Evolutionary conservation across 345 rosid genomes (phyloP).

Genomic region (Crucihimalaya himalaica): DNA sequence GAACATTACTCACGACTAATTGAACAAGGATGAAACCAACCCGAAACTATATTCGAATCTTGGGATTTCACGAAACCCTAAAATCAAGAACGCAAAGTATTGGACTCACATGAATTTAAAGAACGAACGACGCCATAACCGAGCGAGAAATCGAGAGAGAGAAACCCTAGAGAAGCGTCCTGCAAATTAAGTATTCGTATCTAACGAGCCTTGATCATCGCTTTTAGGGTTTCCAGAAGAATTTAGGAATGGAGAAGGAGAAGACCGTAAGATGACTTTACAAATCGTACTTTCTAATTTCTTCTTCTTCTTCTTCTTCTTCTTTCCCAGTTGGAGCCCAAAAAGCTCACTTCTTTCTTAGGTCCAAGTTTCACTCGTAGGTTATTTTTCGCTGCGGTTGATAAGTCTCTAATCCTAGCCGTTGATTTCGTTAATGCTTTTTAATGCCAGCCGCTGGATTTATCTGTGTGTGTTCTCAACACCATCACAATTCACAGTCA

Average conservation of each 20-base stretch:
- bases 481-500: no score
- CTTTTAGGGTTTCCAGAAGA: constrained; percentile 12
- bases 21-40: neutral
- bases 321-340: neutral
- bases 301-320: constrained; percentile 6
- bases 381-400: no score
- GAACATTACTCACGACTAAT: neutral
- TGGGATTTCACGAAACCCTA: constrained; percentile 5
- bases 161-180: constrained; percentile 27
- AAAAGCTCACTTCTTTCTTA: neutral
- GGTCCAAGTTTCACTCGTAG: no score
- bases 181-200: neutral
- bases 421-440: no score
- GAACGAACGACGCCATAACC: neutral
- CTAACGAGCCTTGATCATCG: constrained; percentile 18
- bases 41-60: constrained; percentile 6
- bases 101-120: constrained; percentile 26
- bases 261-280: constrained; percentile 15
- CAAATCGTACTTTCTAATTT: neutral
- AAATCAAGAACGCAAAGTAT: neutral
- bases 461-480: no score
- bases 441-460: no score
- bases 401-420: no score
- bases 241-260: constrained; percentile 1
- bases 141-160: neutral